Conservation (phyloP, 2,329 filamentous ascomycete species). For the Xylaria sp. region DNA sequence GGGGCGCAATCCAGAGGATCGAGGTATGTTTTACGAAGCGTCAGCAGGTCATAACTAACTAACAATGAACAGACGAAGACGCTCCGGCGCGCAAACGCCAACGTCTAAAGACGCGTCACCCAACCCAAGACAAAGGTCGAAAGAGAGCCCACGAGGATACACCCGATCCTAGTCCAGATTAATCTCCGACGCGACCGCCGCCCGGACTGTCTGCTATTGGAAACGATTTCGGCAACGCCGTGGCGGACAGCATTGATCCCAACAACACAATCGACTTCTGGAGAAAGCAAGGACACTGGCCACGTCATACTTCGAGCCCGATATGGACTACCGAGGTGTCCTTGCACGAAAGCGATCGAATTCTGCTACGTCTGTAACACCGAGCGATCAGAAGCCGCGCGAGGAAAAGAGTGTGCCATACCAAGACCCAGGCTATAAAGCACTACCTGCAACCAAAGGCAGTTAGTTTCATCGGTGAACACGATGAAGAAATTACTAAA, state of each 20-base stretch:
- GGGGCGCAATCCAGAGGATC: constrained; percentile 8
- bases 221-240: not conserved
- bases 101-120: constrained; percentile 1
- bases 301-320: not conserved
- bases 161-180: not conserved
- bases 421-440: constrained; percentile 42
- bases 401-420: constrained; percentile 49
- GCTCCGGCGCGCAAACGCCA: constrained; percentile 14
- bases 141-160: constrained; percentile 15
- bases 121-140: not conserved
- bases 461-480: constrained; percentile 48
- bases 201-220: not conserved
- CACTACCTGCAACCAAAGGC: constrained; percentile 46
- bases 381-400: constrained; percentile 47
- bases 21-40: constrained; percentile 17
- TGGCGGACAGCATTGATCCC: constrained; percentile 1
- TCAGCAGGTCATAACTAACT: not conserved
- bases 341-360: constrained; percentile 38
- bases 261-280: constrained; percentile 27
- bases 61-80: constrained; percentile 16
- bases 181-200: not conserved
- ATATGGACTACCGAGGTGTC: constrained; percentile 39
- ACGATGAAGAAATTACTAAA: constrained; percentile 39
- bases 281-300: constrained; percentile 20
- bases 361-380: constrained; percentile 37